Evolutionary conservation across 352 stramenopile genomes (phyloP).

Genomic region (Thraustotheca clavata): DNA sequence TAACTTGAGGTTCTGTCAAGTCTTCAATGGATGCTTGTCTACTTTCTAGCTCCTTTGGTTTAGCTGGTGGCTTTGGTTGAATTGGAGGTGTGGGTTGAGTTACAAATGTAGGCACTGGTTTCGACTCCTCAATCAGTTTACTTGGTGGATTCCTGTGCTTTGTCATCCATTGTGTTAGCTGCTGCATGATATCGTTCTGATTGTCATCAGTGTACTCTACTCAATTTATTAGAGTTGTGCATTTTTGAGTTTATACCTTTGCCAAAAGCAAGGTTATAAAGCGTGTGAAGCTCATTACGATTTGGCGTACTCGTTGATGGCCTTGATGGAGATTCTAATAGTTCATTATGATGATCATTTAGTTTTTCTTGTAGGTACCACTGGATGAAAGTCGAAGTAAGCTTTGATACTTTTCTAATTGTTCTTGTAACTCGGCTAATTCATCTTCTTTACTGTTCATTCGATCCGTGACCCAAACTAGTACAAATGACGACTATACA

Average conservation of each 20-base stretch:
- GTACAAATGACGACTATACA: not conserved
- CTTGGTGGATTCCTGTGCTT: not conserved
- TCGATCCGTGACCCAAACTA: conserved; percentile 80
- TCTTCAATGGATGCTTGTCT: not conserved
- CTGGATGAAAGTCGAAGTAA: conserved; percentile 27
- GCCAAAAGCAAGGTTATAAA: conserved; percentile 13
- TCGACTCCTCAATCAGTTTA: not conserved
- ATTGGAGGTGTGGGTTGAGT: not conserved
- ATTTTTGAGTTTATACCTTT: conserved; percentile 7
- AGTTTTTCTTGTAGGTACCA: not conserved
- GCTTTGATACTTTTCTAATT: conserved; percentile 76
- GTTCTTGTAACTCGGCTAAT: conserved; percentile 71
- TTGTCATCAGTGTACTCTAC: not conserved
- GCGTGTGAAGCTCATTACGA: not conserved
- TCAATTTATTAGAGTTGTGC: not conserved
- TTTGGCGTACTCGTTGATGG: not conserved
- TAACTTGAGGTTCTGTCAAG: conserved; percentile 10
- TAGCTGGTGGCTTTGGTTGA: not conserved
- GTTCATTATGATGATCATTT: not conserved
- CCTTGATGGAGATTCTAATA: not conserved
- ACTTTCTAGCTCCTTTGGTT: too few relatives aligned
- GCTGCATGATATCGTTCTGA: not conserved
- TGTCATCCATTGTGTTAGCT: conserved; percentile 12
- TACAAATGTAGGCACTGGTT: not conserved
- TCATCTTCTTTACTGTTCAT: conserved; percentile 87